phyloP scores from a whole-genome alignment of 2,329 filamentous ascomycete genomes.

The Scytalidium lignicola region DNA sequence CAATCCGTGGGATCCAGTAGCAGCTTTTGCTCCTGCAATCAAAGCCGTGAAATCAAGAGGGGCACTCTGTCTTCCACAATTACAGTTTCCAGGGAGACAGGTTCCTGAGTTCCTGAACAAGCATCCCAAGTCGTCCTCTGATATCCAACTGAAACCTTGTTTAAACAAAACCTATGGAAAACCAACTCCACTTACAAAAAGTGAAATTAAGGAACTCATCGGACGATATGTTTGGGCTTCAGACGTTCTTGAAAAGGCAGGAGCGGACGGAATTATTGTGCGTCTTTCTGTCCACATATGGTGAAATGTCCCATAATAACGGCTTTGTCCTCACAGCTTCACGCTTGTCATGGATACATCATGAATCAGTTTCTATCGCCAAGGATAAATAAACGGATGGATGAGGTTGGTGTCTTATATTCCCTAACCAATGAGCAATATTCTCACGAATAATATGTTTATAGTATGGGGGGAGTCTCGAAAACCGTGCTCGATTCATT shows the following conservation, averaged over 20 bases:
- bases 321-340: conserved; percentile 18
- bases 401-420: conserved; percentile 30
- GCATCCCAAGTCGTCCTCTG: conserved; percentile 33
- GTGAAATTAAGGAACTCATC: conserved; percentile 52
- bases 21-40: conserved; percentile 37
- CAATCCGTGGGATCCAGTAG: conserved; percentile 9
- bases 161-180: no score
- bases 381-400: conserved; percentile 24
- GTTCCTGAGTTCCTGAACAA: conserved; percentile 26
- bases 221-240: conserved; percentile 57
- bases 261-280: conserved; percentile 41
- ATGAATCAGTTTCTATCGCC: conserved; percentile 26
- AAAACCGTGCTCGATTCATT: conserved; percentile 35
- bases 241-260: conserved; percentile 56
- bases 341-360: conserved; percentile 27
- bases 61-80: conserved; percentile 55
- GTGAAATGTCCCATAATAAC: no score
- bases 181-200: conserved; percentile 45
- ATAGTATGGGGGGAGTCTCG: conserved; percentile 16
- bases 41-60: conserved; percentile 39
- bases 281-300: no score
- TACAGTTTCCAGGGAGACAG: conserved; percentile 54
- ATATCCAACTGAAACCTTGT: conserved; percentile 26
- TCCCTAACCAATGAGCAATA: no score
- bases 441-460: not conserved